These are phyloP conservation scores for Lodderomyces parapsilosis DNA, from an alignment of 1,139 yeast species.

Conservation along the genomic window DNA sequence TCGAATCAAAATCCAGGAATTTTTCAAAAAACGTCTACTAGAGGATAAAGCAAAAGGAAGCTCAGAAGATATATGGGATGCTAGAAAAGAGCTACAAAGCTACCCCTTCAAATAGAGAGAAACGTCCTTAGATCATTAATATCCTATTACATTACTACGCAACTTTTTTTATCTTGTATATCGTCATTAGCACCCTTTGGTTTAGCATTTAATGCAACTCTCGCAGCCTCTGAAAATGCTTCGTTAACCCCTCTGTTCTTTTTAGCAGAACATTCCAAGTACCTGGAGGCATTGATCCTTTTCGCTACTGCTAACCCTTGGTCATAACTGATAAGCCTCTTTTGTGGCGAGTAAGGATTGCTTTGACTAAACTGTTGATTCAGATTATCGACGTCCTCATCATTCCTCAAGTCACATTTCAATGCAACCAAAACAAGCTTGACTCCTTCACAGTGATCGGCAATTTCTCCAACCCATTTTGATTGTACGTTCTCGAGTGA, in stretches of 20 bases:
- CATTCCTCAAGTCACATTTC: slow-evolving; percentile 84
- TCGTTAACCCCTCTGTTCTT: slow-evolving; percentile 93
- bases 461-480: slow-evolving; percentile 95
- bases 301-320: slow-evolving; percentile 64
- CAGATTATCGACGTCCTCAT: slow-evolving; percentile 32
- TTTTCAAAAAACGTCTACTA: slow-evolving; percentile 62
- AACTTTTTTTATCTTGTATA: slow-evolving; percentile 43
- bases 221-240: slow-evolving; percentile 94
- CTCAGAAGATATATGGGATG: slow-evolving; percentile 82
- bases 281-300: slow-evolving; percentile 77
- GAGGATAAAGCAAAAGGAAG: slow-evolving; percentile 65
- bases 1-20: slow-evolving; percentile 60
- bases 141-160: slow-evolving; percentile 36
- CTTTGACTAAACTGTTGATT: slow-evolving; percentile 20
- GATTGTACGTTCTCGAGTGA: slow-evolving; percentile 90
- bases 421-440: slow-evolving; percentile 90
- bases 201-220: slow-evolving; percentile 90
- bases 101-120: slow-evolving; percentile 23
- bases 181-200: slow-evolving; percentile 71
- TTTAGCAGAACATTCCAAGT: slow-evolving; percentile 91
- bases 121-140: not conserved
- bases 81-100: slow-evolving; percentile 34
- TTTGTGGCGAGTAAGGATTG: slow-evolving; percentile 39
- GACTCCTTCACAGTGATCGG: slow-evolving; percentile 96
- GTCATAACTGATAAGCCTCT: slow-evolving; percentile 52